Conservation (phyloP, 352 stramenopile species). For the Phytophthora pisi region DNA sequence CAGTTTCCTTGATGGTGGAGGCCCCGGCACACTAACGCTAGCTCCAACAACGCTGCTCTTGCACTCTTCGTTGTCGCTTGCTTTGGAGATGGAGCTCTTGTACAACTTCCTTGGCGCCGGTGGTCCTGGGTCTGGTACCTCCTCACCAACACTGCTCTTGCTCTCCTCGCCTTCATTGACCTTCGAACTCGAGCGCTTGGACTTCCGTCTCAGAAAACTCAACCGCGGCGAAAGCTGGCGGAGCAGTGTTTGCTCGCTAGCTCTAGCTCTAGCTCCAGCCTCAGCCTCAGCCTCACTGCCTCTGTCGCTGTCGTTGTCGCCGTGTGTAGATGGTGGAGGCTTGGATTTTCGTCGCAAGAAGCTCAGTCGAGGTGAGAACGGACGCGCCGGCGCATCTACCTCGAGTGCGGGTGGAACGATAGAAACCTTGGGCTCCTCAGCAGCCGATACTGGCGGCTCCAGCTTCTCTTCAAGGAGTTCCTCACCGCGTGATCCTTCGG, state of each 20-base stretch:
- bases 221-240: constrained; percentile 24
- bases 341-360: constrained; percentile 3
- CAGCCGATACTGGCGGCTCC: background rate
- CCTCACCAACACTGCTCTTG: background rate
- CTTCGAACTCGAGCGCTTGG: constrained; percentile 10
- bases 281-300: constrained; percentile 1
- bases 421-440: background rate
- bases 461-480: constrained; percentile 13
- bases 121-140: constrained; percentile 6
- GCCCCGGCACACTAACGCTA: constrained; percentile 6
- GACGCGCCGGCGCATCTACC: background rate
- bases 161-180: background rate
- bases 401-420: background rate
- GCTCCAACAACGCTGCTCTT: background rate
- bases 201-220: constrained; percentile 26
- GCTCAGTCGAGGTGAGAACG: constrained; percentile 7
- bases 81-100: constrained; percentile 10
- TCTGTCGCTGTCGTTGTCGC: background rate
- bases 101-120: constrained; percentile 8
- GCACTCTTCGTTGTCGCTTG: background rate
- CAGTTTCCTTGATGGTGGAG: constrained; percentile 8
- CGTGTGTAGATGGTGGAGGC: constrained; percentile 1
- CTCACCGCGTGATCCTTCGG: background rate
- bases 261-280: background rate
- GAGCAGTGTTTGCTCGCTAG: constrained; percentile 6